Percentiles rank a stretch among this genome's conserved stretches.
Evolutionary conservation across 2,329 filamentous ascomycete genomes (phyloP).

Genomic region (Onygenales sp.): DNA sequence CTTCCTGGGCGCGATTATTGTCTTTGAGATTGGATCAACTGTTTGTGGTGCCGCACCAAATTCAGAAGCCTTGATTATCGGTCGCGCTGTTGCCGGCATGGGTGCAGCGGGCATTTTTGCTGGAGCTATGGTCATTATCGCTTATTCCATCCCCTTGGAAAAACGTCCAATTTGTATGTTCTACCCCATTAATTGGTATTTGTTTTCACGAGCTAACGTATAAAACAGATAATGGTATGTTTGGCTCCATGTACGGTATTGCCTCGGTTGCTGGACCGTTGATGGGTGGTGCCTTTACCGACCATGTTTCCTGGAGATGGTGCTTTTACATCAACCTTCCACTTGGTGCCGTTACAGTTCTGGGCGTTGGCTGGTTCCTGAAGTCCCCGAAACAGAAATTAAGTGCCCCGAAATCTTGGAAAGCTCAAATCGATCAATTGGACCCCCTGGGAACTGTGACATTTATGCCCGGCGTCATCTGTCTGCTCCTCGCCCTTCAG

Average conservation of each 20-base stretch:
- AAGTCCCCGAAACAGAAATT: slow-evolving; percentile 19
- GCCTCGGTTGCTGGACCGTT: slow-evolving; percentile 33
- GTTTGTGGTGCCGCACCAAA: slow-evolving; percentile 29
- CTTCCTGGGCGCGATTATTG: slow-evolving; percentile 26
- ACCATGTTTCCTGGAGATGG: slow-evolving; percentile 34
- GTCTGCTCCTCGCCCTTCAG: slow-evolving; percentile 41
- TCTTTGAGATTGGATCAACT: slow-evolving; percentile 35
- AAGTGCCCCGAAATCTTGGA: slow-evolving; percentile 8
- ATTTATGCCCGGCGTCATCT: slow-evolving; percentile 37
- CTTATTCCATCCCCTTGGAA: slow-evolving; percentile 30
- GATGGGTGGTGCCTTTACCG: slow-evolving; percentile 38
- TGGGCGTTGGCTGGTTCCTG: slow-evolving; percentile 20
- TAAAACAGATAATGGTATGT: slow-evolving; percentile 17
- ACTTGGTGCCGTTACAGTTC: slow-evolving; percentile 20
- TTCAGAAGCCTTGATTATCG: slow-evolving; percentile 30
- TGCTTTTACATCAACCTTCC: slow-evolving; percentile 35
- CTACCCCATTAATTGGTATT: slow-evolving; percentile 2
- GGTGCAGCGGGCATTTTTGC: slow-evolving; percentile 30
- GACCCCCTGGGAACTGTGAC: slow-evolving; percentile 36
- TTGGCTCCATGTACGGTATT: slow-evolving; percentile 36
- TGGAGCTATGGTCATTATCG: slow-evolving; percentile 31
- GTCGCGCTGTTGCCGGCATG: slow-evolving; percentile 33
- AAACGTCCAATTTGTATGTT: slow-evolving; percentile 31
- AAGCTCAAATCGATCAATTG: slow-evolving; percentile 23
- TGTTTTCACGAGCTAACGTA: background rate